Evolutionary conservation across 2,329 filamentous ascomycete species (phyloP).

Genomic region (Ambrosiella cleistominuta): DNA sequence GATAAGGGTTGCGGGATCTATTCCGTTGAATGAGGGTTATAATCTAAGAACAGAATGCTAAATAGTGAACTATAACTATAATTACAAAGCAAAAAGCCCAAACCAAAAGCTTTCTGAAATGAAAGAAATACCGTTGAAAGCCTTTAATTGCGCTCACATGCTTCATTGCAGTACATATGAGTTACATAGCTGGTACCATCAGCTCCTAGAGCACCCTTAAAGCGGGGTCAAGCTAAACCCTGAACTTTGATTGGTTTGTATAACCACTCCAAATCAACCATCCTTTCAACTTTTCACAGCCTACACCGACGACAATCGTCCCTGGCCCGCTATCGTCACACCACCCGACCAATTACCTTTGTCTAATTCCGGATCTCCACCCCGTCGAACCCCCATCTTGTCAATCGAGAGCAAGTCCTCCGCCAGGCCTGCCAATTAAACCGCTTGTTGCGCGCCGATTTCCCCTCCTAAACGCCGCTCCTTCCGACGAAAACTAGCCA

Average conservation of each 20-base stretch:
- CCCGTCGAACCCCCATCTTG: neutral
- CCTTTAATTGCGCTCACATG: too few species aligned
- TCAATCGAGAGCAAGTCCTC: too few species aligned
- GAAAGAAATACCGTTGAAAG: too few species aligned
- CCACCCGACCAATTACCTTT: neutral
- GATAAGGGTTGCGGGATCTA: too few species aligned
- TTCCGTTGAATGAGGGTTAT: too few species aligned
- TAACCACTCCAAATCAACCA: neutral
- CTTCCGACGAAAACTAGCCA: neutral
- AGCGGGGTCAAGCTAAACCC: neutral
- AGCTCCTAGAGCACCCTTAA: neutral
- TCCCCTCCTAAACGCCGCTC: neutral
- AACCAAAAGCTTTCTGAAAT: too few species aligned
- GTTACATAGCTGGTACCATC: neutral
- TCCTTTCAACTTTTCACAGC: constrained; percentile 4
- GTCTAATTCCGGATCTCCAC: neutral
- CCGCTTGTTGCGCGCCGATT: too few species aligned
- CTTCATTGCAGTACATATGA: neutral
- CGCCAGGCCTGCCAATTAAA: neutral
- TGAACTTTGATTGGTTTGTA: neutral
- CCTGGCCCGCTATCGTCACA: neutral
- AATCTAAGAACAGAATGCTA: too few species aligned
- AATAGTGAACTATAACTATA: too few species aligned
- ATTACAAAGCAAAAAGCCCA: too few species aligned
- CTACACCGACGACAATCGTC: neutral